A percentile compares a stretch with the other conserved stretches of the same genome.
phyloP scores from a whole-genome alignment of 352 stramenopile genomes.

The Globisporangium perplexum region DNA sequence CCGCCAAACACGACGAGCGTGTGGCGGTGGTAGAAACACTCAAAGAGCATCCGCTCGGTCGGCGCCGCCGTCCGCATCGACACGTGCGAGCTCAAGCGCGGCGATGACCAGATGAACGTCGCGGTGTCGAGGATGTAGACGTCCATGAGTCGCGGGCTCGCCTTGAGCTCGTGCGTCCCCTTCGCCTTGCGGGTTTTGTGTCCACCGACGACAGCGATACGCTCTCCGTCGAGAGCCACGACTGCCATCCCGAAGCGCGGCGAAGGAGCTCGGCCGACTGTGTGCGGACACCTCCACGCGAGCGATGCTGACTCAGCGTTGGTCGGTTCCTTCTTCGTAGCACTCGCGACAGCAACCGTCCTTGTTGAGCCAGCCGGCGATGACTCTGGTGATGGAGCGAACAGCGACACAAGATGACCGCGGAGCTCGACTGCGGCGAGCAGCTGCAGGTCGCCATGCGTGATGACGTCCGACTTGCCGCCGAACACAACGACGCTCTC shows the following conservation, averaged over 20 bases:
- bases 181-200: slow-evolving; percentile 13
- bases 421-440: slow-evolving; percentile 9
- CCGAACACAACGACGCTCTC: slow-evolving; percentile 52
- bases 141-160: slow-evolving; percentile 23
- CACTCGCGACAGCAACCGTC: slow-evolving; percentile 4
- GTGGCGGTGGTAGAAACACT: slow-evolving; percentile 34
- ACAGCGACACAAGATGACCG: not conserved
- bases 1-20: slow-evolving; percentile 47
- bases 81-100: slow-evolving; percentile 34
- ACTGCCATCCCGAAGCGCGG: slow-evolving; percentile 44
- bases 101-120: slow-evolving; percentile 44
- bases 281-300: slow-evolving; percentile 33
- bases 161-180: not conserved
- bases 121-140: slow-evolving; percentile 43
- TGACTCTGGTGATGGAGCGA: not conserved
- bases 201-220: slow-evolving; percentile 33
- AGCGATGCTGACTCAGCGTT: not conserved
- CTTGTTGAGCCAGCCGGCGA: not conserved
- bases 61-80: slow-evolving; percentile 18
- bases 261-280: slow-evolving; percentile 43
- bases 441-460: slow-evolving; percentile 45
- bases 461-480: slow-evolving; percentile 50
- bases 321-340: not conserved
- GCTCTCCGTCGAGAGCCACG: slow-evolving; percentile 31
- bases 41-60: slow-evolving; percentile 36